Evolutionary conservation across 345 rosid genomes (phyloP).

Genomic region (Cardamine chenopodiifolia): DNA sequence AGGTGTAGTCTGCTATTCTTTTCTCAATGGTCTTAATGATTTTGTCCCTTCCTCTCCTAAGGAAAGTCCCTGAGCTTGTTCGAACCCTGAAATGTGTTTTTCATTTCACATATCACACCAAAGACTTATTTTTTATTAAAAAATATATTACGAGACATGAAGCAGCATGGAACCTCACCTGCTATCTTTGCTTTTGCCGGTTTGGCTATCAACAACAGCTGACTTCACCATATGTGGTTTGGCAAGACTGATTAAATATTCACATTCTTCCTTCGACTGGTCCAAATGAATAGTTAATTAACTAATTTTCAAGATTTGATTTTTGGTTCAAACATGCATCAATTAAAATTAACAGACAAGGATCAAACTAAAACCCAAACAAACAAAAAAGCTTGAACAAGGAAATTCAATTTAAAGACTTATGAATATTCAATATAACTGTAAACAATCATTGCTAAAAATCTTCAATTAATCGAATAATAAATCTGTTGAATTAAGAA

Average conservation of each 20-base stretch:
- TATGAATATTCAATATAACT: background rate
- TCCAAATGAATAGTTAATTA: constrained; percentile 15
- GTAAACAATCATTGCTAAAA: background rate
- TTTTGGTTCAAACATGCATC: constrained; percentile 22
- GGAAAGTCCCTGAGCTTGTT: constrained; percentile 93
- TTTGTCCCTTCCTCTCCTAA: constrained; percentile 72
- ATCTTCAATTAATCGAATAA: background rate
- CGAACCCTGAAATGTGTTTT: constrained; percentile 61
- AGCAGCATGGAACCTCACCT: constrained; percentile 50
- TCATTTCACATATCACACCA: constrained; percentile 23
- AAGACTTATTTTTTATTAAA: background rate
- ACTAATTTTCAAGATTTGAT: background rate
- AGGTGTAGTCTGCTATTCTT: constrained; percentile 86
- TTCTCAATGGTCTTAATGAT: constrained; percentile 67
- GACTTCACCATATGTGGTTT: constrained; percentile 87
- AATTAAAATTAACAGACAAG: background rate
- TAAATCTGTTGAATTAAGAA: background rate
- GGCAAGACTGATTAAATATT: constrained; percentile 79
- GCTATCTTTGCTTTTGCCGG: constrained; percentile 89
- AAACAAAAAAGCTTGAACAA: background rate
- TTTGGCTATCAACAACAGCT: constrained; percentile 80
- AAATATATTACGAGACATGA: background rate
- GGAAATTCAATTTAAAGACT: background rate
- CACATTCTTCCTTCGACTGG: constrained; percentile 89
- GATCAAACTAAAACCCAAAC: background rate